Base-by-base conservation (phyloP, 73 alveolate species). In the Paramecium octaurelia region DNA sequence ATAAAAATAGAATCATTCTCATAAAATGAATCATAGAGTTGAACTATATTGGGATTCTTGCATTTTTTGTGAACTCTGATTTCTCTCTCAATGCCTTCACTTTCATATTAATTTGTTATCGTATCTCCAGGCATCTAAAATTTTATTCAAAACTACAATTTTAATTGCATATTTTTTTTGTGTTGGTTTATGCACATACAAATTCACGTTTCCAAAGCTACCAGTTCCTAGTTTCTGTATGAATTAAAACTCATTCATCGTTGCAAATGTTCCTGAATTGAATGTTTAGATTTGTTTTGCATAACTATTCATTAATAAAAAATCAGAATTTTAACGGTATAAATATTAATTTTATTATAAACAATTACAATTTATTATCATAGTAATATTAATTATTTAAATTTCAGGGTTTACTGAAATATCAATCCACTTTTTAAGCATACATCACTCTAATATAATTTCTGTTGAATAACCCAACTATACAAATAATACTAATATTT, bases 51-150 rank as follows among this genome's bases (percentile, higher is more conserved):
- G 6, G 31, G 43, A 71, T 70, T 54, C 1, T 23, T 43, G 35
- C 86, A 89, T 69, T 71, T 64, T 23, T 42, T 50, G 44, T 89
- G 94, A 11, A 71, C 92, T 29, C 80, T 70, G 3, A 89, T 83
- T 71, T 89, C 94, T 73, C 94, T 89, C 29, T 89, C 94, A 18
- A 89, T 89, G 1, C 86, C 88, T 46, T 83, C 88, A 48, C 54
- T 43, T 5, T 89, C 92, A 42, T 58, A 70, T 24, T 34, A 4
- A 38, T 77, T 89, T 11, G 68, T 35, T 11, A 89, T 89, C 16
- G 83, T 89, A 20, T 44, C 75, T 48, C 86, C 77, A 4, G 91
- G 85, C 71, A 89, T 89, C 94, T 89, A 46, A 3, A 64, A n/a
- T 20, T 8, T 42, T 4, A 35, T 34, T 6, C 18, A 24, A n/a